Evolutionary conservation across 345 rosid genomes (phyloP), one percentile per base, ranked within the genome.

Genomic region (Populus euphratica): DNA sequence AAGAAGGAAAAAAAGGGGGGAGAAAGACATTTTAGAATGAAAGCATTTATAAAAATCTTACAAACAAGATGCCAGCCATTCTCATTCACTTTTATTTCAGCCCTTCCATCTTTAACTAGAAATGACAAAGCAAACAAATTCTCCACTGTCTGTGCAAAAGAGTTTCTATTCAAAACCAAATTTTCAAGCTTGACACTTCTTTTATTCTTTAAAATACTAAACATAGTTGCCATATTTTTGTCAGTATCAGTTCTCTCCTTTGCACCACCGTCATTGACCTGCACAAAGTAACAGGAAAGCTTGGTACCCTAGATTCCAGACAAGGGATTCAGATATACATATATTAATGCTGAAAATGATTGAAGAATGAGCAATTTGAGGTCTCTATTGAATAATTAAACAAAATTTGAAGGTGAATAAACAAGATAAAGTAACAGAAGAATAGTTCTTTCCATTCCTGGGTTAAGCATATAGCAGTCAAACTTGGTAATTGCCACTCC

Each of bases 141-240:
- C 80, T 88, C 90, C 68, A 88, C 86, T 6, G 88, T 86, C 76
- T 81, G 88, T 18, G 90, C 76, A 86, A 86, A 87, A 14, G 90
- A 87, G 50, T 76, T 77, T 73, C 87, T 73, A 62, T 88, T 88
- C 70, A 88, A 61, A 38, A 88, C 69, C 38, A 86, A 73, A 77
- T 79, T 67, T 72, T 86, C 88, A 49, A 85, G 82, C 77, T 67
- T 79, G 70, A 86, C 87, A 62, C 61, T 81, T 67, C 73, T 86
- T 39, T 82, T 80, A 80, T 79, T 84, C 81, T 76, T 82, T 74
- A 87, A 79, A 49, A 86, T 80, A 38, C 70, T 74, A 75, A 87
- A 87, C 86, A 84, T 84, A 17, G 81, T 81, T 31, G 78, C 68
- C 88, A 87, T 86, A 38, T 82, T 84, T 29, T 29, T 72, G 74